Conservation (phyloP, 352 stramenopile species). For the Phytophthora capsici region DNA sequence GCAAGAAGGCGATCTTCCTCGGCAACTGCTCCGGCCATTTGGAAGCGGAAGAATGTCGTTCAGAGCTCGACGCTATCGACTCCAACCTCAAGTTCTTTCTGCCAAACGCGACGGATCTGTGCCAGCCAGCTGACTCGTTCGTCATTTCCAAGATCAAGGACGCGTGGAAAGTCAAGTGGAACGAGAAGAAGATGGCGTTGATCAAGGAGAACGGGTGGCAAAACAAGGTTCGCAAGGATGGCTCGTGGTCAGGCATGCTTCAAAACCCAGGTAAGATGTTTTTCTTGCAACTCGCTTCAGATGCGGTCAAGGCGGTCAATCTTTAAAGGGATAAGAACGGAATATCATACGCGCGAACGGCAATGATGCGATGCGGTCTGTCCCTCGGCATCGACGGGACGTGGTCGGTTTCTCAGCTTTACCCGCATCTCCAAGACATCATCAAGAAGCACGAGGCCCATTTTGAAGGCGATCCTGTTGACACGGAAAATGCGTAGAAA, state of each 20-base stretch:
- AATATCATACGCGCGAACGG: background rate
- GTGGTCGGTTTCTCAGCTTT: too few relatives aligned
- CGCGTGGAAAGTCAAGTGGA: background rate
- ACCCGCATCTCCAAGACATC: too few relatives aligned
- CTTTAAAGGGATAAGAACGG: background rate
- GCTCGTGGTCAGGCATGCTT: background rate
- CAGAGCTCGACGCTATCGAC: background rate
- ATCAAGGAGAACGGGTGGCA: background rate
- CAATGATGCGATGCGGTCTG: background rate
- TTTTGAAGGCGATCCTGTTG: too few relatives aligned
- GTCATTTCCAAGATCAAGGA: background rate
- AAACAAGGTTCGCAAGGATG: background rate
- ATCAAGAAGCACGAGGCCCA: too few relatives aligned
- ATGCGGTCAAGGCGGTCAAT: background rate
- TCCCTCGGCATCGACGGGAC: background rate
- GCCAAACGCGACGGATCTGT: too few relatives aligned
- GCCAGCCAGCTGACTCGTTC: too few relatives aligned
- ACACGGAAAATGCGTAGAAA: too few relatives aligned
- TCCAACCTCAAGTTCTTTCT: background rate
- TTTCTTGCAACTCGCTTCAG: background rate
- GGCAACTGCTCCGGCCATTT: background rate
- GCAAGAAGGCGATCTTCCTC: background rate
- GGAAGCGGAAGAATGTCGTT: background rate
- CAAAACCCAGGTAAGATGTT: background rate
- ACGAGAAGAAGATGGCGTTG: background rate